phyloP scores from a whole-genome alignment of 768 basidiomycete genomes.

The Leccinum aurantiacum region DNA sequence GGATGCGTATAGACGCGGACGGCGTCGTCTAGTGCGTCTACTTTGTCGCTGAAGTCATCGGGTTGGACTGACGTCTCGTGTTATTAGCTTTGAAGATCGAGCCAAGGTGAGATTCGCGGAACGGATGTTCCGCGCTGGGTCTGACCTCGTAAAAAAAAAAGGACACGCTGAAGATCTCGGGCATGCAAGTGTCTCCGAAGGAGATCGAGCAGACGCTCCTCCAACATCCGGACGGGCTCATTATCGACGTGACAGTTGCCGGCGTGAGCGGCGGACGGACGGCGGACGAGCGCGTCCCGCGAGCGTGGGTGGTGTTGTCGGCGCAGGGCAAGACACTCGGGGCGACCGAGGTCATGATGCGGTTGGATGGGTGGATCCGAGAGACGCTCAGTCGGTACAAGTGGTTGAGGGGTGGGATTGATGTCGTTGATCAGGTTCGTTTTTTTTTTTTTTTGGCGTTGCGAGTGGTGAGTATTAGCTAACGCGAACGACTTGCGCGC shows the following conservation, averaged over 20 bases:
- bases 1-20: constrained; percentile 57
- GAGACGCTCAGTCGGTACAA: constrained; percentile 71
- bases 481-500: neutral
- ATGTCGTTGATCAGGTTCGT: constrained; percentile 60
- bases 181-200: constrained; percentile 74
- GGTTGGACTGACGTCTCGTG: neutral
- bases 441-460: neutral
- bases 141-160: constrained; percentile 27
- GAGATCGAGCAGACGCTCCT: constrained; percentile 73
- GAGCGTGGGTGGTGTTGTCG: constrained; percentile 77
- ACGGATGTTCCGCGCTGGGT: too few relatives aligned
- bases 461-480: neutral
- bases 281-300: constrained; percentile 69
- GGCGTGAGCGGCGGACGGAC: constrained; percentile 73
- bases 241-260: constrained; percentile 67
- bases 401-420: constrained; percentile 72
- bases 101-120: constrained; percentile 50
- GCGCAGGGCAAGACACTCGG: constrained; percentile 51
- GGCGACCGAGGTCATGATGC: constrained; percentile 37
- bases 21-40: constrained; percentile 63
- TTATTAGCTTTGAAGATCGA: constrained; percentile 65
- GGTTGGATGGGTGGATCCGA: constrained; percentile 60
- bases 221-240: constrained; percentile 59
- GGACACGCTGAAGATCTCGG: constrained; percentile 81
- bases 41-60: neutral